phyloP scores from a whole-genome alignment of 129 eudicot genomes.

The Daucus carota region DNA sequence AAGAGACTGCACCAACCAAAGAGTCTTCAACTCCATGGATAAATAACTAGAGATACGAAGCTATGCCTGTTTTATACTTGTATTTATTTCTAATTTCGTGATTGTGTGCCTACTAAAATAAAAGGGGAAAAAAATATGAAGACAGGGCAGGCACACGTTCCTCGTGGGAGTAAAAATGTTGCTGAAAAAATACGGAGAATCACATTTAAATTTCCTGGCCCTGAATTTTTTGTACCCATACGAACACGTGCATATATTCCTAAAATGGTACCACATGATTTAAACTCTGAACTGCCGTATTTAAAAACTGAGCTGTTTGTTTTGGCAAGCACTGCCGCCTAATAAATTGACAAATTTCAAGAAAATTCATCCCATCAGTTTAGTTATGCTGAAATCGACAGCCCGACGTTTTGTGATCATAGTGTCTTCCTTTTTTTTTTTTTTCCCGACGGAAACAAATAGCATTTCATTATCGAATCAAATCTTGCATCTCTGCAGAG shows the following conservation, averaged over 20 bases:
- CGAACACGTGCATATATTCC: background rate
- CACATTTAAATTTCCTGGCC: background rate
- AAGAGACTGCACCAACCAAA: constrained; percentile 8
- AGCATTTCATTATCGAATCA: too few relatives aligned
- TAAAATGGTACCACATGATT: background rate
- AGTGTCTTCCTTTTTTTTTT: too few relatives aligned
- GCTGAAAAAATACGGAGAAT: background rate
- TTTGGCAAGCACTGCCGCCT: background rate
- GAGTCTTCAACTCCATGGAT: constrained; percentile 18
- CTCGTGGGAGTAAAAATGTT: too few relatives aligned
- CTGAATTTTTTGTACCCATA: background rate
- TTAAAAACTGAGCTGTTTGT: background rate
- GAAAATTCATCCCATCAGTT: background rate
- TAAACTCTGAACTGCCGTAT: background rate
- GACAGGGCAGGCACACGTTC: background rate
- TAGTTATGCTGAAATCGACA: background rate
- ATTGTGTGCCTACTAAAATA: background rate
- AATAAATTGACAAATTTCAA: background rate
- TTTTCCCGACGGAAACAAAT: too few relatives aligned
- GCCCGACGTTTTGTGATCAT: too few relatives aligned
- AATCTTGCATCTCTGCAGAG: too few relatives aligned
- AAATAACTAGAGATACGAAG: background rate
- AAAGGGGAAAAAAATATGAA: background rate
- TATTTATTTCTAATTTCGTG: background rate
- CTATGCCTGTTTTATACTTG: constrained; percentile 2